Conservation (phyloP, 2,329 filamentous ascomycete species). For the Penicillium sp. region DNA sequence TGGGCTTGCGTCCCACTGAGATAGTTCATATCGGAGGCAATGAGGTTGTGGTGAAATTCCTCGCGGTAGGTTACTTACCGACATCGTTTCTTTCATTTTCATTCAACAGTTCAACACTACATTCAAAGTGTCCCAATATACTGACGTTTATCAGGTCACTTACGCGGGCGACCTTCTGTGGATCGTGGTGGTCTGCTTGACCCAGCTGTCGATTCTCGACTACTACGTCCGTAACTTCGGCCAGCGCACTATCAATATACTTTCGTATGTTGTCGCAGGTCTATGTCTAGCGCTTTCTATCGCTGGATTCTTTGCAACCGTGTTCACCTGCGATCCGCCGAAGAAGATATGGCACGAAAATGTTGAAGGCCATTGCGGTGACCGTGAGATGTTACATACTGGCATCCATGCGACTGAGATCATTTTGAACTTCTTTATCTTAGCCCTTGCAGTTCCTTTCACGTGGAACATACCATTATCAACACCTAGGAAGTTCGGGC, state of each 20-base stretch:
- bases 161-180: conserved; percentile 22
- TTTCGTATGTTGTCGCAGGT: conserved; percentile 10
- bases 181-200: conserved; percentile 12
- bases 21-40: conserved; percentile 10
- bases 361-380: conserved; percentile 11
- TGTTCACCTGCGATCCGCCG: conserved; percentile 18
- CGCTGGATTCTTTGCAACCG: conserved; percentile 18
- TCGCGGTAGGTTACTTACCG: conserved; percentile 10
- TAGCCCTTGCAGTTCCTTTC: conserved; percentile 9
- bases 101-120: background rate
- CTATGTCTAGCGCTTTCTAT: conserved; percentile 16
- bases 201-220: conserved; percentile 20
- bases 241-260: conserved; percentile 5
- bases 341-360: conserved; percentile 15
- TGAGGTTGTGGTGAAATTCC: conserved; percentile 11
- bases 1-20: conserved; percentile 20
- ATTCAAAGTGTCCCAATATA: background rate
- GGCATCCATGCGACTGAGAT: conserved; percentile 10
- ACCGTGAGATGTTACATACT: conserved; percentile 14
- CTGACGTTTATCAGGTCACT: conserved; percentile 13
- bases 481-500: conserved; percentile 2
- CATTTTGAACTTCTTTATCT: conserved; percentile 16
- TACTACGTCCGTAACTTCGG: conserved; percentile 18
- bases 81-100: too few relatives aligned
- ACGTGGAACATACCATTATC: conserved; percentile 9